phyloP scores from a whole-genome alignment of 1,284 basidiomycete species.

The Ganoderma boninense region DNA sequence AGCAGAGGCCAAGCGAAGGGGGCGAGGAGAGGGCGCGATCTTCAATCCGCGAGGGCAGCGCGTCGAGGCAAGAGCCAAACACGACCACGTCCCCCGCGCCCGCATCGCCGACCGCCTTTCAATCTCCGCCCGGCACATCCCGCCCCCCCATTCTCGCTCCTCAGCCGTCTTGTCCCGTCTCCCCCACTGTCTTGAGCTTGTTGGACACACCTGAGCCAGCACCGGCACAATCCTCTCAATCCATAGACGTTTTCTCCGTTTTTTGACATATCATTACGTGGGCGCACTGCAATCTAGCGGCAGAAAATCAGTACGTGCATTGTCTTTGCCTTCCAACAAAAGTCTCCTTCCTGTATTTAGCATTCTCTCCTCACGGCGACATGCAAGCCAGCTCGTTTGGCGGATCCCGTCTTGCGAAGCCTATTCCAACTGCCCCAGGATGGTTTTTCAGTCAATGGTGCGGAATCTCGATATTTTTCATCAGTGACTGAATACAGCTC shows the following conservation, averaged over 20 bases:
- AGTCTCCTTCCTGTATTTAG: too few species aligned
- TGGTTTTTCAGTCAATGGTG: neutral
- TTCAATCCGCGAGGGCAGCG: conserved; percentile 22
- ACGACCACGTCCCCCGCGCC: conserved; percentile 21
- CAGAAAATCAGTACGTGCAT: neutral
- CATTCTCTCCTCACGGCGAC: too few species aligned
- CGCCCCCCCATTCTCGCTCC: neutral
- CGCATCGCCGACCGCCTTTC: conserved; percentile 21
- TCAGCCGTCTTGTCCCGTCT: too few species aligned
- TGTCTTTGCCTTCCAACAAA: neutral
- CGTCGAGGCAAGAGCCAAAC: conserved; percentile 29
- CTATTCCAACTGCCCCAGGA: neutral
- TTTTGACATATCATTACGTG: neutral
- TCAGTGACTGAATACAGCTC: neutral
- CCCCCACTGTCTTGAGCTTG: neutral
- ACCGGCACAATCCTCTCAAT: too few species aligned
- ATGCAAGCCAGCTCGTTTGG: too few species aligned
- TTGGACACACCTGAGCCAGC: too few species aligned
- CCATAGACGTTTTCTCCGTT: neutral
- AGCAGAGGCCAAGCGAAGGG: conserved; percentile 12
- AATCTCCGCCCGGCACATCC: conserved; percentile 28
- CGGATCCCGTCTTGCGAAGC: neutral
- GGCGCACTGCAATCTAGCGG: neutral
- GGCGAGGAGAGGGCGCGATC: conserved; percentile 30
- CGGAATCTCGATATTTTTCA: neutral